Evolutionary conservation across 805 yeast species (phyloP).

Genomic region (fission yeast (Schizosaccharomyces pombe)): DNA sequence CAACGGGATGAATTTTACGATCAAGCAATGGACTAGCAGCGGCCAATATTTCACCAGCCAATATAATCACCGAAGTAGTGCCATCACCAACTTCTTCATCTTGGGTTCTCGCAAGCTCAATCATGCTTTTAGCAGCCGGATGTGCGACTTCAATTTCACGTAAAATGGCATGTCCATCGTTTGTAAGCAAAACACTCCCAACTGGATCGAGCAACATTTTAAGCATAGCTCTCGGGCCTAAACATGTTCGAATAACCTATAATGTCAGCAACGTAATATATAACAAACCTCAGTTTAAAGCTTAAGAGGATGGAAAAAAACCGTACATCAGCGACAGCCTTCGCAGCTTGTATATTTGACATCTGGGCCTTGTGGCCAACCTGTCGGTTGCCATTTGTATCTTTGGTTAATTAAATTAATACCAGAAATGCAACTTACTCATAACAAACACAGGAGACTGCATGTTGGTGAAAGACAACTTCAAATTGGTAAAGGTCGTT

Average conservation of each 20-base stretch:
- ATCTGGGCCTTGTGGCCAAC: constrained; percentile 93
- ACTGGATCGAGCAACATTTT: constrained; percentile 93
- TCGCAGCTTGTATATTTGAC: constrained; percentile 96
- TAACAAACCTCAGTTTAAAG: too few species aligned
- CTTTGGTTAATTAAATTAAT: neutral
- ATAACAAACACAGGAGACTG: constrained; percentile 9
- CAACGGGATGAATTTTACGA: constrained; percentile 89
- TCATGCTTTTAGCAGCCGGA: constrained; percentile 98
- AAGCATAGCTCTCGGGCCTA: constrained; percentile 97
- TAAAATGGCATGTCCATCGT: constrained; percentile 94
- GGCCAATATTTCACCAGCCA: constrained; percentile 86
- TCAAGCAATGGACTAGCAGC: constrained; percentile 82
- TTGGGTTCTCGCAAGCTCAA: constrained; percentile 71
- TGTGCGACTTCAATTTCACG: constrained; percentile 88
- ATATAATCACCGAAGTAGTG: constrained; percentile 83
- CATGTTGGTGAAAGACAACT: constrained; percentile 7
- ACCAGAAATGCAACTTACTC: constrained; percentile 6
- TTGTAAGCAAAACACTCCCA: constrained; percentile 58
- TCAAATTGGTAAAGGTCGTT: neutral
- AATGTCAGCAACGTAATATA: too few species aligned
- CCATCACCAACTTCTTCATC: constrained; percentile 61
- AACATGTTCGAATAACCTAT: constrained; percentile 79
- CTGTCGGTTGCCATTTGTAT: constrained; percentile 56
- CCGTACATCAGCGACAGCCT: constrained; percentile 27
- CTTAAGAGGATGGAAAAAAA: neutral